These are phyloP conservation scores for Serendipita sp. DNA, from an alignment of 768 basidiomycete species.

Conservation along the genomic window DNA sequence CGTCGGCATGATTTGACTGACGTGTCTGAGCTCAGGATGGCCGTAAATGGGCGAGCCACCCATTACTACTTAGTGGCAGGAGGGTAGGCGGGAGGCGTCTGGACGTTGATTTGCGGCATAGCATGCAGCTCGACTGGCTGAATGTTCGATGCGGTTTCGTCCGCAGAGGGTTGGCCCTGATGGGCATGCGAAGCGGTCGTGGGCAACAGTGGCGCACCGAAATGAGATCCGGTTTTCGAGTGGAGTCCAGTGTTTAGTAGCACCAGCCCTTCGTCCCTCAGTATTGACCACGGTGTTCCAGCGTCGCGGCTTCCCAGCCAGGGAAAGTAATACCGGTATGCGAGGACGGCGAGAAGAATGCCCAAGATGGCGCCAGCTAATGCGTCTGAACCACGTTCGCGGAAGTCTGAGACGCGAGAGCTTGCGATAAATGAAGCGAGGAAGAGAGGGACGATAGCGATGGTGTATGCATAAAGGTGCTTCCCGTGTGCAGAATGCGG, in stretches of 20 bases:
- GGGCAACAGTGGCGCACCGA: neutral
- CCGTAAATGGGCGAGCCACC: too few relatives aligned
- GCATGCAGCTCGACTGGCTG: neutral
- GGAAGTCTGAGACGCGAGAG: constrained; percentile 1
- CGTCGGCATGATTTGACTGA: too few relatives aligned
- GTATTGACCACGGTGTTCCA: neutral
- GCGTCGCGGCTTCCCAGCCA: neutral
- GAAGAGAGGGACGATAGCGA: neutral
- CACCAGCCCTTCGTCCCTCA: neutral
- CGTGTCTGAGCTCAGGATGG: too few relatives aligned
- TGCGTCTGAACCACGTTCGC: neutral
- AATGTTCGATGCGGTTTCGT: neutral
- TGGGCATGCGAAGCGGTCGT: neutral
- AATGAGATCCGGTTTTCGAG: neutral
- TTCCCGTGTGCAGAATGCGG: neutral
- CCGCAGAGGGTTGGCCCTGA: neutral
- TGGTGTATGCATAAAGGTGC: neutral
- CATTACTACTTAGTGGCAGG: too few relatives aligned
- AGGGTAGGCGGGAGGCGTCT: neutral
- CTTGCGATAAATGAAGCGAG: neutral
- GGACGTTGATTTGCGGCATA: neutral
- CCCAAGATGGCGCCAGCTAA: neutral
- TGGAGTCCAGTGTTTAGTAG: neutral
- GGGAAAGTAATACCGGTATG: neutral
- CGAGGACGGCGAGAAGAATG: neutral